Evolutionary conservation across 2,329 filamentous ascomycete species (phyloP).

Genomic region (Colletotrichum aenigma): DNA sequence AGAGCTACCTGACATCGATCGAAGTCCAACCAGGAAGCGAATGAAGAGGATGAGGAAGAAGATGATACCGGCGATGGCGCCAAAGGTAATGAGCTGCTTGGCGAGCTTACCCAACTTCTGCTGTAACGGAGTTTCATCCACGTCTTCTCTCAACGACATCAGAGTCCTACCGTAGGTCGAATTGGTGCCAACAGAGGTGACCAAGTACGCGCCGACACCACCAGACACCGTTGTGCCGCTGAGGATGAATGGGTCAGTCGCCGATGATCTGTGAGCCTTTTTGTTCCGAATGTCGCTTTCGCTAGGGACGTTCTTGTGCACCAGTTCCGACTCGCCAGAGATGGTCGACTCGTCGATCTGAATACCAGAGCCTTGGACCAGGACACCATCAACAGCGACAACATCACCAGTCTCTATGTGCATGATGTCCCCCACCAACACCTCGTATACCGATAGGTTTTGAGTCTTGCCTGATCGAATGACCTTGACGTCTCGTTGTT

Average conservation of each 20-base stretch:
- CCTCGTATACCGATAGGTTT: constrained; percentile 72
- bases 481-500: constrained; percentile 75
- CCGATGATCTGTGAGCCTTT: constrained; percentile 58
- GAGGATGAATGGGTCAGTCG: constrained; percentile 79
- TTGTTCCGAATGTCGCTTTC: constrained; percentile 62
- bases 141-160: constrained; percentile 78
- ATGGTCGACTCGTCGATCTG: constrained; percentile 71
- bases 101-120: constrained; percentile 78
- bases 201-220: constrained; percentile 76
- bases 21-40: constrained; percentile 38
- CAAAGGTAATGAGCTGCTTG: constrained; percentile 68
- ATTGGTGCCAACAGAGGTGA: constrained; percentile 75
- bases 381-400: constrained; percentile 74
- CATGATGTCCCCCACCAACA: constrained; percentile 77
- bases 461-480: constrained; percentile 74
- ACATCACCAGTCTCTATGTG: constrained; percentile 76
- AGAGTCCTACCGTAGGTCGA: constrained; percentile 79
- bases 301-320: constrained; percentile 69
- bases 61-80: constrained; percentile 41
- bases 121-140: constrained; percentile 79
- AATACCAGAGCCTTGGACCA: constrained; percentile 70
- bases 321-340: constrained; percentile 76
- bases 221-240: constrained; percentile 80
- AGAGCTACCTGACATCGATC: constrained; percentile 30
- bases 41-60: constrained; percentile 47